These are phyloP conservation scores for Solanum okadae DNA, from an alignment of 257 asterid species.

Conservation along the genomic window DNA sequence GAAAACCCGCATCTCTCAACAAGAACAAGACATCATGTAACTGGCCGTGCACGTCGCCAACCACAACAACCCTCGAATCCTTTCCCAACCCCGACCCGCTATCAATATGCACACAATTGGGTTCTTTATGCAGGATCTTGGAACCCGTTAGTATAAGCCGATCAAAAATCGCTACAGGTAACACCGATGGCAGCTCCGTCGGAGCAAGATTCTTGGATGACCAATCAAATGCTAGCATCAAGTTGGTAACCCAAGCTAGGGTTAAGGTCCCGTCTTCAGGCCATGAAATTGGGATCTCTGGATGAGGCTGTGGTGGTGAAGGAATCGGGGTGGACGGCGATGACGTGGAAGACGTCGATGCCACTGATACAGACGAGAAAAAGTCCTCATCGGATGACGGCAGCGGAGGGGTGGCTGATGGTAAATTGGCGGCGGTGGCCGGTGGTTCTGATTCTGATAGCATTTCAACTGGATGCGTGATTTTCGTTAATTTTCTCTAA, in stretches of 20 bases:
- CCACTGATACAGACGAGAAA: conserved; percentile 42
- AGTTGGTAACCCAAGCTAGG: conserved; percentile 46
- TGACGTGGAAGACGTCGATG: conserved; percentile 41
- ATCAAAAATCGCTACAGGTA: conserved; percentile 74
- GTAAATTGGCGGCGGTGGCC: neutral
- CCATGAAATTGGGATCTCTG: conserved; percentile 82
- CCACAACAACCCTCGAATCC: conserved; percentile 61
- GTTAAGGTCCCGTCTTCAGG: conserved; percentile 54
- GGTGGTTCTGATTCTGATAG: conserved; percentile 11
- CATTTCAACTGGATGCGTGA: conserved; percentile 3
- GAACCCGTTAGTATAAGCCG: conserved; percentile 62
- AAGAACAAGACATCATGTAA: conserved; percentile 77
- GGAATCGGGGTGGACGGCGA: conserved; percentile 12
- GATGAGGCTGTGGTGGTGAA: conserved; percentile 25
- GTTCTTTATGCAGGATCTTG: conserved; percentile 86
- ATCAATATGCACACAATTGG: conserved; percentile 66
- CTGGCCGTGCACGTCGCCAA: conserved; percentile 97
- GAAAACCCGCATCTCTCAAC: conserved; percentile 68
- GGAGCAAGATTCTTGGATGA: conserved; percentile 59
- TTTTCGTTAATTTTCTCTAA: neutral
- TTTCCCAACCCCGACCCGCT: conserved; percentile 31
- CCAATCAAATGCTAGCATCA: conserved; percentile 77
- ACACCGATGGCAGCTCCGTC: conserved; percentile 51
- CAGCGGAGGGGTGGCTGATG: conserved; percentile 8
- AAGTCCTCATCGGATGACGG: conserved; percentile 66